Conservation (phyloP, 495 filamentous ascomycete genomes). For the Neurospora terricola region DNA sequence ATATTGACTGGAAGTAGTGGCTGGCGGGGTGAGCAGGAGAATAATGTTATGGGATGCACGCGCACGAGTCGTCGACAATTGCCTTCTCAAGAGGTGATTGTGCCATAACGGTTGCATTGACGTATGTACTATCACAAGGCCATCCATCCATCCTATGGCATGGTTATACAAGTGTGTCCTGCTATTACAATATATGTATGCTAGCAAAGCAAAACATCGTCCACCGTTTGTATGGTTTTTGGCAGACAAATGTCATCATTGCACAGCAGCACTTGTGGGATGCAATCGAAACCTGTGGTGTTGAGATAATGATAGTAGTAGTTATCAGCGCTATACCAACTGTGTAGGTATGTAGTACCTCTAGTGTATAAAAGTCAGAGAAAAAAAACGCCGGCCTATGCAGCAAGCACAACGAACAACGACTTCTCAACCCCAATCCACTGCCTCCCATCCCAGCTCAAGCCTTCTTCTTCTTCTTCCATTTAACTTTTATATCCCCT, state of each 20-base stretch:
- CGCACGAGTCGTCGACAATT: background rate
- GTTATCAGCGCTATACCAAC: background rate
- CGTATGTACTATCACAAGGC: no score
- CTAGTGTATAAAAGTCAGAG: background rate
- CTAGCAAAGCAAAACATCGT: no score
- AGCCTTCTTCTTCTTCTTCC: background rate
- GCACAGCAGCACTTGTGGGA: no score
- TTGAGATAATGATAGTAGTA: background rate
- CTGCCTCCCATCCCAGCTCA: background rate
- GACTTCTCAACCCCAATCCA: conserved; percentile 7
- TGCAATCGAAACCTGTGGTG: background rate
- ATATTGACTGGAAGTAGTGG: background rate
- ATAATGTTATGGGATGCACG: background rate
- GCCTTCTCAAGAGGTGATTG: background rate
- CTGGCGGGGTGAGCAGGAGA: background rate
- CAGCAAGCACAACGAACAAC: background rate
- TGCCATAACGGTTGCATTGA: no score
- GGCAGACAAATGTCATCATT: no score
- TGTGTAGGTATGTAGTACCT: background rate
- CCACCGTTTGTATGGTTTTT: no score
- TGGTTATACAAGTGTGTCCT: no score
- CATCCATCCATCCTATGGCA: no score
- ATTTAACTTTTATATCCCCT: conserved; percentile 36
- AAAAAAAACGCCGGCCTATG: background rate
- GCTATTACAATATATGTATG: no score